Evolutionary conservation across 1,139 yeast genomes (phyloP), one percentile per base, ranked within the genome.

Genomic region (Hansenula lynferdii): DNA sequence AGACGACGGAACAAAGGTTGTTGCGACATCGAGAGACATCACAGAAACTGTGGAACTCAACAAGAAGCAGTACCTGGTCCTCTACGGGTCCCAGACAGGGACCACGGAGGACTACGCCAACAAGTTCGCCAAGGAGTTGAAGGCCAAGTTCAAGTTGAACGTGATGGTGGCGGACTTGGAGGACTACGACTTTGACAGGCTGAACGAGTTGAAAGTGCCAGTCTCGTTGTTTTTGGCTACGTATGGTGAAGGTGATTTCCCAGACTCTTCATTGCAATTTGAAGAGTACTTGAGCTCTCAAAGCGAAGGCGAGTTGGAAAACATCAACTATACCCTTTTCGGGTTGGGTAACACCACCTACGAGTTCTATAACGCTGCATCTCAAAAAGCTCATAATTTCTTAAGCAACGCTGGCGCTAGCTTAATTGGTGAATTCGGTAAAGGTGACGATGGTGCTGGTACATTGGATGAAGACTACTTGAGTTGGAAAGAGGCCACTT

Each of bases 81-180:
- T 92, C 49, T 94, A 75, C 59, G 97, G 96, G 6, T 90, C 98
- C 6, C 99, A 92, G 65, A 94, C 99, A 11, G 99, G 99, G 49
- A 92, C 99, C n/a, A 96, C 98, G 35, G 98, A 92, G 64, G 98
- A 92, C 60, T 92, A 89, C 54, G 95, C 97, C 17, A 76, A 85
- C 51, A 85, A 94, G 60, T 79, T 89, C 51, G 78, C 96, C 35
- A 89, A 89, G 60, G 98, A 92, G 60, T 78, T 92, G 52, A 77
- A 81, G 49, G 71, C 95, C 21, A 75, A 84, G 59, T 90, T 84
- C 58, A 90, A 90, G 33, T 71, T 92, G 53, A 79, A 80, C 49
- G 77, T 94, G 8, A 80, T 94, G 84, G 78, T 84, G 42, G 95
- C 85, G 9, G 97, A 90, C 61, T 72, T 89, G 42, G 95, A 90